Conservation (phyloP, 106 monocot genomes). For the Allium cepa region DNA sequence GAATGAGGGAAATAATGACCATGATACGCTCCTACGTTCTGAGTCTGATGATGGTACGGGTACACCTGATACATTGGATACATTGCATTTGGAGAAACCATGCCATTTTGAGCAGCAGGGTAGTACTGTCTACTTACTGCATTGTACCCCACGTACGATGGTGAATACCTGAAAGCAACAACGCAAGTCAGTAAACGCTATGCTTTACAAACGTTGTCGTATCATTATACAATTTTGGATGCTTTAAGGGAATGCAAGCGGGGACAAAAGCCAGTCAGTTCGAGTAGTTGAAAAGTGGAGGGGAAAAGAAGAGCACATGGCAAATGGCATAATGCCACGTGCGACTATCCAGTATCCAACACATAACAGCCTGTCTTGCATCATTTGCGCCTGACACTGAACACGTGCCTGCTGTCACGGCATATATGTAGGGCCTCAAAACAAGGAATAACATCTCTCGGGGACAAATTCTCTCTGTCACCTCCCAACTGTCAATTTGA, state of each 20-base stretch:
- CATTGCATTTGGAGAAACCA: conserved; percentile 4
- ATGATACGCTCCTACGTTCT: background rate
- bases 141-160: conserved; percentile 18
- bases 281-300: background rate
- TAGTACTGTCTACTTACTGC: conserved; percentile 1
- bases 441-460: background rate
- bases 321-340: background rate
- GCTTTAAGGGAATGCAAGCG: background rate
- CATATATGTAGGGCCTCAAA: background rate
- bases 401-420: conserved; percentile 2
- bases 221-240: background rate
- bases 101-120: background rate
- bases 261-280: background rate
- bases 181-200: background rate
- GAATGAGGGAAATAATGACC: conserved; percentile 2
- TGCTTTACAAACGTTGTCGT: background rate
- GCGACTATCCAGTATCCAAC: background rate
- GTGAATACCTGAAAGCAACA: conserved; percentile 34
- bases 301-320: too few relatives aligned
- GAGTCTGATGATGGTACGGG: background rate
- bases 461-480: background rate
- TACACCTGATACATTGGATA: background rate
- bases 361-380: conserved; percentile 1
- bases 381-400: background rate
- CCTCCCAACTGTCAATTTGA: background rate